A percentile compares a stretch with the other conserved stretches of the same genome.
Conservation (phyloP, 306 rosid species). For the Albizia julibrissin region DNA sequence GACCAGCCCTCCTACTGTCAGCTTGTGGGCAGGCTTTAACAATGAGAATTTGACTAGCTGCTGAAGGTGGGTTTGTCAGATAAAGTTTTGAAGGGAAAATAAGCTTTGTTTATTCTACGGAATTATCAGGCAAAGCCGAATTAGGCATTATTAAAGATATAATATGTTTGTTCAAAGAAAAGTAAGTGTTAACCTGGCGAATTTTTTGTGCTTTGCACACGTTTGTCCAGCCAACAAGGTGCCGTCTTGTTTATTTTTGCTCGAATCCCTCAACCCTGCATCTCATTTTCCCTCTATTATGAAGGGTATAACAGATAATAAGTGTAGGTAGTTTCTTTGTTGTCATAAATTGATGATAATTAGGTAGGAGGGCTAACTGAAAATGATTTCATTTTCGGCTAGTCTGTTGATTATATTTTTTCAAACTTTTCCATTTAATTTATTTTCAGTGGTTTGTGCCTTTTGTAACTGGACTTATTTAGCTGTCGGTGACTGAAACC, state of each 20-base stretch:
- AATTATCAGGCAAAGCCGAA: conserved; percentile 4
- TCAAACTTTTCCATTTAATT: conserved; percentile 3
- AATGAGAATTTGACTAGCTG: background rate
- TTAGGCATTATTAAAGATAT: conserved; percentile 27
- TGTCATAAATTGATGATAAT: conserved; percentile 10
- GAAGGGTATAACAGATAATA: background rate
- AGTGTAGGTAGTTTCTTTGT: background rate
- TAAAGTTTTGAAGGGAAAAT: conserved; percentile 30
- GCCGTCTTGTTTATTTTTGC: conserved; percentile 15
- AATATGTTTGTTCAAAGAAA: conserved; percentile 34
- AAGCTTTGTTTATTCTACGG: conserved; percentile 28
- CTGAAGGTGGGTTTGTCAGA: conserved; percentile 7
- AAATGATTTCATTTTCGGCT: background rate
- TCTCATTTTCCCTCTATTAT: conserved; percentile 14
- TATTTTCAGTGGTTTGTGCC: background rate
- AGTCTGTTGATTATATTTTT: background rate
- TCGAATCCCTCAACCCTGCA: conserved; percentile 11
- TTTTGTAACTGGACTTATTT: background rate
- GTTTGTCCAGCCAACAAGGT: conserved; percentile 17
- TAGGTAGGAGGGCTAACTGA: background rate
- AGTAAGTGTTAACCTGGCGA: background rate
- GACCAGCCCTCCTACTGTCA: background rate
- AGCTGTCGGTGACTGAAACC: background rate
- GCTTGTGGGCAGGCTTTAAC: background rate
- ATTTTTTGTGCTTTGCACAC: conserved; percentile 12